Conservation (phyloP, 1,139 yeast genomes). For the Arxiozyma slooffiae region DNA sequence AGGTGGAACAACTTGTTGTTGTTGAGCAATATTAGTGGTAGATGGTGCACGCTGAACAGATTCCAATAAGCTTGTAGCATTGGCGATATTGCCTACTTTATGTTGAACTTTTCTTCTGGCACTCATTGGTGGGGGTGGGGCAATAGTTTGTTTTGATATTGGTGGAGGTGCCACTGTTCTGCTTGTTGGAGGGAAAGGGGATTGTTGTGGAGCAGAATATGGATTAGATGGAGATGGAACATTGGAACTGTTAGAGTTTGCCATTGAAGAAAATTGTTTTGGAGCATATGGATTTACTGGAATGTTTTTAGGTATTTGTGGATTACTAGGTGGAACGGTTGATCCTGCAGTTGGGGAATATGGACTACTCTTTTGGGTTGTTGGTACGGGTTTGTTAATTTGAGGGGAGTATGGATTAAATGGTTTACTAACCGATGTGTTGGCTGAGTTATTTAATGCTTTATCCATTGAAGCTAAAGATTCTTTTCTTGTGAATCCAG, state of each 20-base stretch:
- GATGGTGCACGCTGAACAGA: conserved; percentile 16
- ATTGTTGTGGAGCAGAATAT: neutral
- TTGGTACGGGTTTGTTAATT: conserved; percentile 36
- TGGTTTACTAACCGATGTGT: conserved; percentile 13
- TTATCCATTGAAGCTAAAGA: neutral
- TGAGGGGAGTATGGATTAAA: conserved; percentile 32
- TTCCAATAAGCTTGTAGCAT: conserved; percentile 17
- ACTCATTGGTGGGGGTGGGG: conserved; percentile 9
- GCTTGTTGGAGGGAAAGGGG: neutral
- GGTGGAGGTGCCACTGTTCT: neutral
- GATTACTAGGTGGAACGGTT: conserved; percentile 17
- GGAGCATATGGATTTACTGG: conserved; percentile 2
- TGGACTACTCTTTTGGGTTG: conserved; percentile 14
- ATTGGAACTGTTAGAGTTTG: neutral
- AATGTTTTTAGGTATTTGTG: conserved; percentile 13
- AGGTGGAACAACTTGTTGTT: conserved; percentile 1
- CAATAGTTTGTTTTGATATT: conserved; percentile 1
- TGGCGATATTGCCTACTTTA: conserved; percentile 14
- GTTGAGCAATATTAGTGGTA: neutral
- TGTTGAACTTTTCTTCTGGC: conserved; percentile 7
- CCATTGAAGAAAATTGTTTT: conserved; percentile 11
- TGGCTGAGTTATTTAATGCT: neutral
- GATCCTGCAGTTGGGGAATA: conserved; percentile 7
- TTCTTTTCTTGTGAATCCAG: conserved; percentile 7
- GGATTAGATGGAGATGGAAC: conserved; percentile 3